Conservation (phyloP, 176 grass and related monocot genomes). For the Eleusine indica region DNA sequence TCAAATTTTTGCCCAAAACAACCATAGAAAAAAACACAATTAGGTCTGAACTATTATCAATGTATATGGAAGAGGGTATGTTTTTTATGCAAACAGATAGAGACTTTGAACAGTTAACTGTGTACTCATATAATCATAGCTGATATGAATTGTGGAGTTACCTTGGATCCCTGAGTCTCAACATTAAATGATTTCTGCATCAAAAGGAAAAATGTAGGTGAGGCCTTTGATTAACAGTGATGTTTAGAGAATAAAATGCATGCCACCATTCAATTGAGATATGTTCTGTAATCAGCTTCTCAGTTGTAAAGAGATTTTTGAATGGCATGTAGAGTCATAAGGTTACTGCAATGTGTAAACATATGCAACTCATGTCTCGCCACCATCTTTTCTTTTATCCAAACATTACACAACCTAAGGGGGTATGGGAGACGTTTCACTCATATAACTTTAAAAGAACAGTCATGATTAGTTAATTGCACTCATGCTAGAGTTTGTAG, state of each 20-base stretch:
- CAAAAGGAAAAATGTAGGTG: constrained; percentile 24
- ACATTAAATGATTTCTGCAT: constrained; percentile 68
- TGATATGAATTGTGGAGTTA: constrained; percentile 31
- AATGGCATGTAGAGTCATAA: not conserved
- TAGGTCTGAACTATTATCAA: not conserved
- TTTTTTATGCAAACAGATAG: not conserved
- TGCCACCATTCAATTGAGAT: not conserved
- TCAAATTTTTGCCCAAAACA: not conserved
- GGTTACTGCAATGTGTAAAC: not conserved
- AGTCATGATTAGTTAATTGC: not conserved
- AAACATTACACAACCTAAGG: not conserved
- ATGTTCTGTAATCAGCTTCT: not conserved
- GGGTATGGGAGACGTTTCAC: not conserved
- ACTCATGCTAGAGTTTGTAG: not conserved
- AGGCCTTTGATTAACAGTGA: constrained; percentile 30
- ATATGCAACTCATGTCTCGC: not conserved
- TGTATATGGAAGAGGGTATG: not conserved
- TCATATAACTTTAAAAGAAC: not conserved
- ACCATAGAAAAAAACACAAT: not conserved
- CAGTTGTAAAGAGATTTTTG: not conserved
- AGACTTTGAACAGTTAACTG: not conserved
- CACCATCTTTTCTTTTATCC: not conserved
- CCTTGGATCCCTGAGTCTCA: constrained; percentile 73
- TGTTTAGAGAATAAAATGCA: not conserved
- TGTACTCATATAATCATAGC: not conserved